Base-by-base conservation (phyloP, 257 asterid species). In the Solanum bulbocastanum region DNA sequence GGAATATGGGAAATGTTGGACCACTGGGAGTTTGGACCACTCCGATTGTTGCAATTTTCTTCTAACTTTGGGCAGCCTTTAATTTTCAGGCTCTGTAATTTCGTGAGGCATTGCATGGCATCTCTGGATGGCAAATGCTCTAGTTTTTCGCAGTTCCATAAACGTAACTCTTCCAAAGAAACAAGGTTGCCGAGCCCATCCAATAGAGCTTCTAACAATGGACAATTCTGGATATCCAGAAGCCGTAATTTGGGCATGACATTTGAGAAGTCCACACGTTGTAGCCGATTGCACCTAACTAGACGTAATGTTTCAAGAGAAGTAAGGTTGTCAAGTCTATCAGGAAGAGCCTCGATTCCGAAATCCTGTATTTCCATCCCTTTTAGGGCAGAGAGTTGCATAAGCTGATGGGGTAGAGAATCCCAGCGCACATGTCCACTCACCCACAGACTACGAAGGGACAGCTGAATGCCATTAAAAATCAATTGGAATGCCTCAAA, bases 301-400 rank as follows among this genome's bases (percentile, higher is more conserved):
- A 91, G 66, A 0, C 0, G 0, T 14, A 90, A 83, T 0, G 0
- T 0, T 83, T 81, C 37, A 12, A 90, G 92, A 46, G 89, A 72
- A 2, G 62, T 32, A 56, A 88, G 82, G 36, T 88, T 87, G 10
- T 23, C 91, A 22, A 91, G 16, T 87, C 88, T 89, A 32, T 88
- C 81, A 3, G 90, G 93, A n/a, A 92, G 86, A 23, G n/a, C 68
- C 75, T 91, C 79, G 0, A 88, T 40, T 76, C 87, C 88, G 3
- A 89, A 90, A 2, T 40, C 66, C 3, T 2, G 0, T 8, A 92
- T 13, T 0, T 0, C 0, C 1, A 92, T 8, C 0, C 0, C 0
- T 4, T 4, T 72, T 18, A 90, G 86, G 40, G 89, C 69, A 62
- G 90, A 33, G 40, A 91, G 78, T 36, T 79, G 81, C 46, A 88